phyloP scores from a whole-genome alignment of 306 rosid genomes.

The Fragaria nilgerrensis region DNA sequence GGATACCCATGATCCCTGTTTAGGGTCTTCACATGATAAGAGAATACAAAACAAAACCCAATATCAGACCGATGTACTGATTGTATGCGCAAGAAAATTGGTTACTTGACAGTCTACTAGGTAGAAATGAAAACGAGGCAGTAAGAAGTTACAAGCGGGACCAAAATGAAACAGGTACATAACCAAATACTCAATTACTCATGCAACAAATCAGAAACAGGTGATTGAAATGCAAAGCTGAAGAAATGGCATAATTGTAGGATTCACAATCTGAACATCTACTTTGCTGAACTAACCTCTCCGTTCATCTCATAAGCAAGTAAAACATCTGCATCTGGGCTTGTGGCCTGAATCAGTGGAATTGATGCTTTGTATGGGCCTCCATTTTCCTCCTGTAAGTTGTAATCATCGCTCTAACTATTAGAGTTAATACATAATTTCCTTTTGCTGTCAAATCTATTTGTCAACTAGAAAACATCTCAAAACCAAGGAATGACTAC shows the following conservation, averaged over 20 bases:
- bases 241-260: neutral
- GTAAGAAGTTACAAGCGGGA: neutral
- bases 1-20: constrained; percentile 98
- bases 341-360: constrained; percentile 87
- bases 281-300: constrained; percentile 49
- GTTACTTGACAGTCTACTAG: neutral
- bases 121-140: neutral
- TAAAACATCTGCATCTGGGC: constrained; percentile 87
- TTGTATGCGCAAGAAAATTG: neutral
- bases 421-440: neutral
- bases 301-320: constrained; percentile 99
- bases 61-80: constrained; percentile 18
- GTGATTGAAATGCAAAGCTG: neutral
- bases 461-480: neutral
- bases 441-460: neutral
- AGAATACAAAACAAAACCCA: constrained; percentile 12
- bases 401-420: constrained; percentile 16
- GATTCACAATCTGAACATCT: neutral
- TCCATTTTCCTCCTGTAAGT: constrained; percentile 83
- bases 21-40: constrained; percentile 50
- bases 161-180: neutral
- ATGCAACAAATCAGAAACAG: neutral
- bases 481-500: constrained; percentile 6
- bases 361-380: constrained; percentile 98
- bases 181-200: neutral